Evolutionary conservation across 768 basidiomycete species (phyloP).

Genomic region (Collybia mongolica): DNA sequence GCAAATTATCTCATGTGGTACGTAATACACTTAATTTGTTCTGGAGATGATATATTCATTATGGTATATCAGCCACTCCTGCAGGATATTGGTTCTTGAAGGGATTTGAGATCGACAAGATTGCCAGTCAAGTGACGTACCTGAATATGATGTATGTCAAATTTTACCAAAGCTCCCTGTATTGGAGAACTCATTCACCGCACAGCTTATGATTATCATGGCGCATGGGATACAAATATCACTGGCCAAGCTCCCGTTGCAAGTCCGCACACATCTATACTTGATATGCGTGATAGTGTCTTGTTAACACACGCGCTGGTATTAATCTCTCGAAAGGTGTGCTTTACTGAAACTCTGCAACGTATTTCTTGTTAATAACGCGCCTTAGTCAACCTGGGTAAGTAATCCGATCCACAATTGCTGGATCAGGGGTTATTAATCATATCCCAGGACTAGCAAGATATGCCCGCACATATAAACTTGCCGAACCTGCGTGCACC

Average conservation of each 20-base stretch:
- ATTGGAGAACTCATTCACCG: neutral
- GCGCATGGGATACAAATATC: slow-evolving; percentile 20
- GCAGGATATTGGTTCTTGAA: too few relatives aligned
- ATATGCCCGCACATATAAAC: slow-evolving; percentile 19
- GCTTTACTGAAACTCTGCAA: neutral
- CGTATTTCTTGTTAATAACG: neutral
- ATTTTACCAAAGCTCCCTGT: neutral
- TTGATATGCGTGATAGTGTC: slow-evolving; percentile 18
- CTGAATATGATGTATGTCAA: slow-evolving; percentile 20
- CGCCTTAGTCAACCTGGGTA: neutral
- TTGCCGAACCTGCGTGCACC: slow-evolving; percentile 5
- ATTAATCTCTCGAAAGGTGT: slow-evolving; percentile 18
- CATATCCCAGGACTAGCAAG: slow-evolving; percentile 15
- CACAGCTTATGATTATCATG: slow-evolving; percentile 22
- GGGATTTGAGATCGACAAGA: slow-evolving; percentile 23
- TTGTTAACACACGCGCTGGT: slow-evolving; percentile 14
- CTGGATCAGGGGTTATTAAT: too few relatives aligned
- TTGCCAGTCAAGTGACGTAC: slow-evolving; percentile 12
- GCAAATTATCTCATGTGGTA: too few relatives aligned
- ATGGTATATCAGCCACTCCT: too few relatives aligned
- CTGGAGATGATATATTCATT: neutral
- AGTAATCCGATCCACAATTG: neutral
- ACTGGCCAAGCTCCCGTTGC: slow-evolving; percentile 16
- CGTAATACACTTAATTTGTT: neutral
- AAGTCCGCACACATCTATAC: slow-evolving; percentile 19